Percentiles rank a stretch among this genome's conserved stretches.
phyloP scores from a whole-genome alignment of 2,329 filamentous ascomycete species.

The Sphaerostilbella broomeana region DNA sequence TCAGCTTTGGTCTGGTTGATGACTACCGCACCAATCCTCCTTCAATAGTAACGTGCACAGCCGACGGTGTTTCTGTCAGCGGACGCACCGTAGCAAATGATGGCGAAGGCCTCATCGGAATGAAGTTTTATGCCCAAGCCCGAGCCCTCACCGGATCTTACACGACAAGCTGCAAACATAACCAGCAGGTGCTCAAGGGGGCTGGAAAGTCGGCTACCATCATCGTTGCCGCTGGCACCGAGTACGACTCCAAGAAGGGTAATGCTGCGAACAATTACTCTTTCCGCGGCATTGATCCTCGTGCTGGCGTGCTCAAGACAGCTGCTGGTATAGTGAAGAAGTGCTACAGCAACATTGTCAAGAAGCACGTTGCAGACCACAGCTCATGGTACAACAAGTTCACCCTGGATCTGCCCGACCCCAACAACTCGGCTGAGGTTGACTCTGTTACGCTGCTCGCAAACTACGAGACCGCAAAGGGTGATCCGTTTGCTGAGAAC shows the following conservation, averaged over 20 bases:
- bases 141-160: constrained; percentile 2
- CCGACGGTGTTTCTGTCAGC: constrained; percentile 6
- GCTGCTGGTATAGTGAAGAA: constrained; percentile 27
- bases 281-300: constrained; percentile 42
- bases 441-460: constrained; percentile 27
- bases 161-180: background rate
- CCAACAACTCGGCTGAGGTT: constrained; percentile 30
- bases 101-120: constrained; percentile 11
- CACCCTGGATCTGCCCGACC: constrained; percentile 39
- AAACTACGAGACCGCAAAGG: constrained; percentile 17
- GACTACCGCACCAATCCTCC: constrained; percentile 9
- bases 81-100: constrained; percentile 11
- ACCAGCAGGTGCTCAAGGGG: constrained; percentile 3
- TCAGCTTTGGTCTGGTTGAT: constrained; percentile 10
- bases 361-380: constrained; percentile 36
- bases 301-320: constrained; percentile 27
- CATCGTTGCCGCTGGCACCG: constrained; percentile 30
- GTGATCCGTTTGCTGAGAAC: constrained; percentile 46
- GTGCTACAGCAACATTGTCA: constrained; percentile 24
- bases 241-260: constrained; percentile 46
- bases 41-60: constrained; percentile 5
- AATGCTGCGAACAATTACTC: constrained; percentile 37
- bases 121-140: constrained; percentile 13
- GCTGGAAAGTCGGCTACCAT: constrained; percentile 2
- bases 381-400: constrained; percentile 33